These are phyloP conservation scores for Cylindrotheca closterium DNA, from an alignment of 108 stramenopile species.

Conservation along the genomic window DNA sequence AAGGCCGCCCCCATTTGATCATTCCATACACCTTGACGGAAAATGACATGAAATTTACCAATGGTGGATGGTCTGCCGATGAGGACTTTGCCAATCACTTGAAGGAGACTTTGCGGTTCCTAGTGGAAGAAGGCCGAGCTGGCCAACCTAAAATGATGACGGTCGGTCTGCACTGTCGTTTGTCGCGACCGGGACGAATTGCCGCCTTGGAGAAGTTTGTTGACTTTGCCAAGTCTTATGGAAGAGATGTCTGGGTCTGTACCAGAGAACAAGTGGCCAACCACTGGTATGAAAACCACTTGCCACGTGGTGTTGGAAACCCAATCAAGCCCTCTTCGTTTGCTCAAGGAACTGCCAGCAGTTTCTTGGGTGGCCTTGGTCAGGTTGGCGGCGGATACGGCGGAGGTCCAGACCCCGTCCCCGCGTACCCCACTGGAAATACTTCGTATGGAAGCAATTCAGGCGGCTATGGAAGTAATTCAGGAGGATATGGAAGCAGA, in stretches of 20 bases:
- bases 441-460: too few species aligned
- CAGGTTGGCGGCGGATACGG: background rate
- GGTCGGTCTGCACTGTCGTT: conserved; percentile 90
- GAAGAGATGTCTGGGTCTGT: conserved; percentile 92
- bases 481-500: too few species aligned
- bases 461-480: too few species aligned
- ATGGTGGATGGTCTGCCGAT: conserved; percentile 82
- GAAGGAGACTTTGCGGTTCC: conserved; percentile 68
- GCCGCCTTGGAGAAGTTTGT: conserved; percentile 87
- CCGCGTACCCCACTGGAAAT: too few species aligned
- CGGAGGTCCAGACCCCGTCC: too few species aligned
- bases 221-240: conserved; percentile 83
- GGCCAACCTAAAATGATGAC: conserved; percentile 93
- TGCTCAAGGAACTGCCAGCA: background rate
- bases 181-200: conserved; percentile 87
- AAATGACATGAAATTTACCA: conserved; percentile 94
- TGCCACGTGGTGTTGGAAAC: conserved; percentile 45
- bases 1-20: conserved; percentile 72
- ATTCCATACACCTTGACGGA: conserved; percentile 93
- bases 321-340: conserved; percentile 20
- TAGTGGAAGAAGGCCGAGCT: conserved; percentile 80
- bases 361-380: background rate
- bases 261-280: conserved; percentile 90
- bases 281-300: conserved; percentile 86
- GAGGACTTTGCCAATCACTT: conserved; percentile 80